Percentiles rank a stretch among this genome's conserved stretches.
phyloP scores from a whole-genome alignment of 176 grass and related monocot genomes.

The Oryza longistaminata region DNA sequence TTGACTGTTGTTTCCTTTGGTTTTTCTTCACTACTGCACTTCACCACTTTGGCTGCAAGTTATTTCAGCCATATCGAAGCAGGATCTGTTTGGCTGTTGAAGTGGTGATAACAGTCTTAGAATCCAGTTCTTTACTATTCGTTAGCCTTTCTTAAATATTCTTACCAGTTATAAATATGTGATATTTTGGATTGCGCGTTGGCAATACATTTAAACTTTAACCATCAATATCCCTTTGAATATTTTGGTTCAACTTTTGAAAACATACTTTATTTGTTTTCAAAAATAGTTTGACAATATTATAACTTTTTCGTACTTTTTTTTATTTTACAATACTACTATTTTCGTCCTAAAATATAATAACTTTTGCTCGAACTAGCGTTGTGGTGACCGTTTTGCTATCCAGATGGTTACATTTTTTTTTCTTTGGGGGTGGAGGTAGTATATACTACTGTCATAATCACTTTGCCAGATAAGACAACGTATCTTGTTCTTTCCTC shows the following conservation, averaged over 20 bases:
- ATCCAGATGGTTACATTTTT: background rate
- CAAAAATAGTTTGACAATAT: background rate
- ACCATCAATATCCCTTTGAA: background rate
- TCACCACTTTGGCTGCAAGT: slow-evolving; percentile 13
- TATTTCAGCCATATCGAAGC: background rate
- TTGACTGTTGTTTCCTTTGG: background rate
- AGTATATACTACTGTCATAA: background rate
- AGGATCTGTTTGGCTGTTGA: background rate
- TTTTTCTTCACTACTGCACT: background rate
- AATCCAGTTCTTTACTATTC: background rate
- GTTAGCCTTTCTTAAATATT: background rate
- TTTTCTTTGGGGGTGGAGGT: background rate
- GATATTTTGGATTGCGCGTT: no score
- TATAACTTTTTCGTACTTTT: no score
- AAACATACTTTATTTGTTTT: background rate
- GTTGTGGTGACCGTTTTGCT: background rate
- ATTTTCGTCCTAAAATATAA: no score
- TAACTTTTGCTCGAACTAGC: no score
- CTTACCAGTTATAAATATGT: no score
- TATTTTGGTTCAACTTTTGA: background rate
- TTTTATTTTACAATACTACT: no score
- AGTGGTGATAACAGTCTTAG: background rate
- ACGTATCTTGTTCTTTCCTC: background rate
- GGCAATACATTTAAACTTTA: background rate
- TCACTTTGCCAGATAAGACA: background rate